These are phyloP conservation scores for Linnemannia zychae DNA, from an alignment of 192 early-diverging fungal species.

Conservation along the genomic window DNA sequence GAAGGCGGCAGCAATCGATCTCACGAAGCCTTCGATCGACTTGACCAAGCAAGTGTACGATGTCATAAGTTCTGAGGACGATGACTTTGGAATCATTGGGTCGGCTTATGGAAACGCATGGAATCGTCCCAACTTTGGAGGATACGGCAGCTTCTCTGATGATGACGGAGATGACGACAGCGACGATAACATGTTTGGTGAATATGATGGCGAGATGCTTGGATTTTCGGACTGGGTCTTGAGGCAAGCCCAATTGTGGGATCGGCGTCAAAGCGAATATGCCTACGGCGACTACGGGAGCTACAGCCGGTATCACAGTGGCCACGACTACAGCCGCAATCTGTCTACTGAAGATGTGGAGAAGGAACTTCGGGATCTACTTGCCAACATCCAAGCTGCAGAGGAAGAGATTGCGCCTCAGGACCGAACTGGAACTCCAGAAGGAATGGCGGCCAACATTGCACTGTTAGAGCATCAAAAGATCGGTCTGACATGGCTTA, in stretches of 20 bases:
- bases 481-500: constrained; percentile 72
- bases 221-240: not conserved
- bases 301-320: not conserved
- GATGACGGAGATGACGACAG: constrained; percentile 15
- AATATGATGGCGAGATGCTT: not conserved
- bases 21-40: constrained; percentile 29
- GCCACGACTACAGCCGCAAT: constrained; percentile 12
- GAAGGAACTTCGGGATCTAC: constrained; percentile 51
- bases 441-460: constrained; percentile 57
- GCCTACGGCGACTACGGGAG: not conserved
- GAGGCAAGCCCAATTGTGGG: not conserved
- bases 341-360: constrained; percentile 31
- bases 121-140: not conserved
- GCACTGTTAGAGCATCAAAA: constrained; percentile 71
- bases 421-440: constrained; percentile 62
- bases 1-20: not conserved
- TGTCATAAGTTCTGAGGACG: constrained; percentile 35
- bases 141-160: not conserved
- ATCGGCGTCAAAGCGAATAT: not conserved
- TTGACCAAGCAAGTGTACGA: constrained; percentile 39
- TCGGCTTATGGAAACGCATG: not conserved
- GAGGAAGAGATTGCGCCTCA: constrained; percentile 53
- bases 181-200: not conserved
- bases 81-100: not conserved
- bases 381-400: constrained; percentile 48